Percentiles rank a stretch among this genome's conserved stretches.
phyloP scores from a whole-genome alignment of 1,139 yeast species.

The Pichia sp. region DNA sequence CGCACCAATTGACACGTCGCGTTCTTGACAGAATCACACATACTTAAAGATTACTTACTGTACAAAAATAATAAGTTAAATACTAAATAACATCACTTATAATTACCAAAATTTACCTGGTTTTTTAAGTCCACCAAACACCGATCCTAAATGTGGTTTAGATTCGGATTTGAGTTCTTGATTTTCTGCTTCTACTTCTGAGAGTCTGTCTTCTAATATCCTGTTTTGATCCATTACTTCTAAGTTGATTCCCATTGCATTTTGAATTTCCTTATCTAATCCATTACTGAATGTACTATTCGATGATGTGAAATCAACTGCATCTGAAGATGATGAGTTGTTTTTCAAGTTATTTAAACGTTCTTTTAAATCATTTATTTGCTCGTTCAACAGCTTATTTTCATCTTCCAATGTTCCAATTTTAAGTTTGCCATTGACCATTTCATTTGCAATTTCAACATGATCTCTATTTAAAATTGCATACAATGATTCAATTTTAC shows the following conservation, averaged over 20 bases:
- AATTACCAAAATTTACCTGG: conserved; percentile 15
- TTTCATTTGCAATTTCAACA: conserved; percentile 66
- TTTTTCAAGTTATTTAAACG: conserved; percentile 36
- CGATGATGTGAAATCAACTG: conserved; percentile 27
- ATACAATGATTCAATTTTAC: conserved; percentile 65
- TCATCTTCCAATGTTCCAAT: conserved; percentile 62
- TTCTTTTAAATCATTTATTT: conserved; percentile 46
- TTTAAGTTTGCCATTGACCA: conserved; percentile 55
- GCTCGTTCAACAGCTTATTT: conserved; percentile 50
- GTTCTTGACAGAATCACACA: background rate
- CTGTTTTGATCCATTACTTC: conserved; percentile 52
- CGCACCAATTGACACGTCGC: background rate
- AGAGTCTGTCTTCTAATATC: conserved; percentile 47
- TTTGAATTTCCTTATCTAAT: conserved; percentile 43
- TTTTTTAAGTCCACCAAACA: conserved; percentile 13
- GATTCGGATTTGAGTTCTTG: conserved; percentile 26
- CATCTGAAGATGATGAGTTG: conserved; percentile 31
- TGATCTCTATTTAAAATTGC: conserved; percentile 75
- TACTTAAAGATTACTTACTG: background rate
- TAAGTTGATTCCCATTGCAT: conserved; percentile 52
- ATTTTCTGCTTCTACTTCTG: conserved; percentile 45
- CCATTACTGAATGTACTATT: conserved; percentile 25
- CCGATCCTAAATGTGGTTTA: conserved; percentile 16
- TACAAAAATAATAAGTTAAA: background rate
- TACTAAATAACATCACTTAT: background rate